Conservation (phyloP, 257 asterid genomes). For the Agastache rugosa region DNA sequence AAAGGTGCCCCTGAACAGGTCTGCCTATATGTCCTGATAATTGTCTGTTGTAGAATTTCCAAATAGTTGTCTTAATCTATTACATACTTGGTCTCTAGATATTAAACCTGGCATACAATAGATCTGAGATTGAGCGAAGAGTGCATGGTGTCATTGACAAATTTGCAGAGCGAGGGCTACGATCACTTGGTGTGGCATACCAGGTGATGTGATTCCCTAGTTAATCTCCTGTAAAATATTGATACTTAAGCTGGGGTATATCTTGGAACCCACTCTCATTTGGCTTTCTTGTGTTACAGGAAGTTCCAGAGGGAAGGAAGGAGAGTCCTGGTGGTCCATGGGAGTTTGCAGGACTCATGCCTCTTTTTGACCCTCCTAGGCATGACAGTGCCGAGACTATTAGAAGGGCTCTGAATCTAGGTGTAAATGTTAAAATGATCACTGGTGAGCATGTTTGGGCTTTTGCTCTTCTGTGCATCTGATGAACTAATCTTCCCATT, state of each 20-base stretch:
- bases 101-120: slow-evolving; percentile 54
- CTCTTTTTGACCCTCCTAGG: slow-evolving; percentile 67
- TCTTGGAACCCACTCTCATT: slow-evolving; percentile 19
- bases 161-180: slow-evolving; percentile 61
- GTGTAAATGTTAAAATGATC: slow-evolving; percentile 64
- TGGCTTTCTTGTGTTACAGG: slow-evolving; percentile 43
- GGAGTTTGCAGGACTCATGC: slow-evolving; percentile 59
- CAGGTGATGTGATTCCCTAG: slow-evolving; percentile 46
- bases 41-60: slow-evolving; percentile 18
- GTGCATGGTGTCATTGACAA: slow-evolving; percentile 56
- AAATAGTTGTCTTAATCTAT: slow-evolving; percentile 31
- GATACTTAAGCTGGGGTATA: slow-evolving; percentile 11
- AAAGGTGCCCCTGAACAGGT: slow-evolving; percentile 99
- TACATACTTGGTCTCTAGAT: slow-evolving; percentile 45
- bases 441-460: slow-evolving; percentile 50
- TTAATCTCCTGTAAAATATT: slow-evolving; percentile 12
- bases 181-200: slow-evolving; percentile 65
- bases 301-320: slow-evolving; percentile 59
- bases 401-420: slow-evolving; percentile 61
- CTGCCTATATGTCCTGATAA: slow-evolving; percentile 36
- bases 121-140: slow-evolving; percentile 59
- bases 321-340: slow-evolving; percentile 67
- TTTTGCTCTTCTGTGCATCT: background rate
- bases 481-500: background rate
- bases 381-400: slow-evolving; percentile 65